Evolutionary conservation across 805 yeast genomes (phyloP), one percentile per base, ranked within the genome.

Genomic region (Spencermartinsiella europaea): DNA sequence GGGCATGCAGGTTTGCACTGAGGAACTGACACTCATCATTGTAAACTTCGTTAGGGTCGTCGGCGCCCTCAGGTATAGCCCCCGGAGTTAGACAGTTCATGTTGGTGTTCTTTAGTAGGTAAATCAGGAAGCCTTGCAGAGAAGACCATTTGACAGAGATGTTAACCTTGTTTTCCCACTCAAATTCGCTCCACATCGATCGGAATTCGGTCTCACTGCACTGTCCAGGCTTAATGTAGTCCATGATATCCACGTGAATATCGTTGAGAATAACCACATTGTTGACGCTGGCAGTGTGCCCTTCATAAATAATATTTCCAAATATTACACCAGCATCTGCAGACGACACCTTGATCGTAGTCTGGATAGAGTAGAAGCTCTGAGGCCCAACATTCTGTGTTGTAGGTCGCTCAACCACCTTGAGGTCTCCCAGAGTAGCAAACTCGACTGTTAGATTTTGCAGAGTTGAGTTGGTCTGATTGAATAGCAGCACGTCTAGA

Each of bases 291-390:
- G 96, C 90, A 59, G 91, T 95, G 50, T 84, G 95, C 47, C 98
- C 98, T 66, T 90, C 98, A 64, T 91, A 93, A 12, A 91, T 85
- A 64, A 93, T 89, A 69, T 91, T 91, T 63, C 99, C 99, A 64
- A 93, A 93, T 43, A 93, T 87, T 45, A 91, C 96, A 58, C 98
- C 99, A 5, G 99, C 90, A 62, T 95, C 99, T 14, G 98, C 97
- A 38, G 96, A 85, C 0, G 96, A 84, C 38, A 93, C 99, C 68
- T 89, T 89, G 55, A 93, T 78, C 1, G 97, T 90, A 40, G 90
- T 80, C 57, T 87, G 90, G 31, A 86, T 75, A 52, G 85, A 85
- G 69, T 87, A 87, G 80, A 93, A 93, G 17, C 96, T 96, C 68
- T 90, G 96, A n/a, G 99, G 96, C 20, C 95, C 96, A 50, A 93